Base-by-base conservation (phyloP, 441 rosid species). In the Corymbia calophylla region DNA sequence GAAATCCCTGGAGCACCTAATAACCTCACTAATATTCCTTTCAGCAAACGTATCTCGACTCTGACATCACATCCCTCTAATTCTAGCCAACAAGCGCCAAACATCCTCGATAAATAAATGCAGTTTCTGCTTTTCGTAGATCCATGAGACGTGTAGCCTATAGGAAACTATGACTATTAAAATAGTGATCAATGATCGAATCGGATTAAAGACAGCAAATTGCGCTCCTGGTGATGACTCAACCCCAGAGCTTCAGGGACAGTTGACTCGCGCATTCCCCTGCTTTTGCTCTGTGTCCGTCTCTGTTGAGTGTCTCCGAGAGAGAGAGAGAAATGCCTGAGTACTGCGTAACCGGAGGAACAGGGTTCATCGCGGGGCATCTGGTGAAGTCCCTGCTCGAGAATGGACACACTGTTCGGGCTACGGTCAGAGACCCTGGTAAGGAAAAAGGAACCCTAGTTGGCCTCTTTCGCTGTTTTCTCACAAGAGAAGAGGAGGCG, bases 291-390 rank as follows among this genome's bases (percentile, higher is more conserved):
- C 47, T 68, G 80, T 68, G 32, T 19, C 47, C 18, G 25, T 35
- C 44, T 68, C 47, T 18, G 25, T 10, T 10, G 8, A 7, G 47
- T 19, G 12, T 68, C 23, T 32, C 80, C 9, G 47, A 9, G n/a
- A 1, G 29, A 58, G 27, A 53, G 56, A 53, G 56, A 53, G 56
- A 92, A 90, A 96, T 95, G 98, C 93, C 93, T 13, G 95, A 94
- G 90, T 97, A 94, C 68, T 94, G 98, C 88, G 98, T 97, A 35
- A 97, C 99, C 2, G 97, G 98, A 49, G 98, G 99, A 49, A 95
- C 97, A 1, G 96, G 99, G 54, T 97, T 96, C 93, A 95, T 97
- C 39, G 98, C 95, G 6, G 92, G 95, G 62, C 92, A 95, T 87
- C 89, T 97, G 86, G 91, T 95, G 10, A 97, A 94, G 93, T 51